Conservation (phyloP, 202 grass and related monocot species). For the Bolboschoenoplectus hybrid region DNA sequence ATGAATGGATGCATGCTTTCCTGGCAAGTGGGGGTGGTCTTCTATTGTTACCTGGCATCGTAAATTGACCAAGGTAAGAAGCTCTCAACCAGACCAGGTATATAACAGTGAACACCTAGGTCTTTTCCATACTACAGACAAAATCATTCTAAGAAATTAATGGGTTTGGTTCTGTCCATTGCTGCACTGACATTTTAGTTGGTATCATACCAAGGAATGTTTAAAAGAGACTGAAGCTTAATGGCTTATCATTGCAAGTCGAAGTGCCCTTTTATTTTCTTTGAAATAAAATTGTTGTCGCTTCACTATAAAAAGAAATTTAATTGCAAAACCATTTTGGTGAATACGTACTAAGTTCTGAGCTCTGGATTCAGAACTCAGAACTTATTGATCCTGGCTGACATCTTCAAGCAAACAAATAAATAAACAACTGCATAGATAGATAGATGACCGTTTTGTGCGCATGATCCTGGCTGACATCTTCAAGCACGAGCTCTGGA, state of each 20-base stretch:
- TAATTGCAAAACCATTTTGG: neutral
- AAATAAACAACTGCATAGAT: slow-evolving; percentile 27
- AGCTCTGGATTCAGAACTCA: no score
- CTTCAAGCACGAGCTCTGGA: slow-evolving; percentile 90
- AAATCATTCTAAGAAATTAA: neutral
- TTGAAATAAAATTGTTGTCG: neutral
- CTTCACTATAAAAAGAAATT: neutral
- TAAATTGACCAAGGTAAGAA: slow-evolving; percentile 20
- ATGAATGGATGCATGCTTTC: slow-evolving; percentile 91
- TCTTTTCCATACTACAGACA: neutral
- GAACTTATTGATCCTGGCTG: no score
- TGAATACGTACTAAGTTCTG: neutral
- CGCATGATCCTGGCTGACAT: slow-evolving; percentile 98
- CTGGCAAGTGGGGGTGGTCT: slow-evolving; percentile 87
- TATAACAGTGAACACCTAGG: neutral
- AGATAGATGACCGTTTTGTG: slow-evolving; percentile 70
- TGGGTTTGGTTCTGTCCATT: neutral
- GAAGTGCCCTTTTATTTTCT: neutral
- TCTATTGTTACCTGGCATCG: slow-evolving; percentile 89
- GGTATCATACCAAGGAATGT: neutral
- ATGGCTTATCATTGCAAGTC: neutral
- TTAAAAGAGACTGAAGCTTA: neutral
- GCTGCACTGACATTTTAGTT: slow-evolving; percentile 8
- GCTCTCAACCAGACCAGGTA: slow-evolving; percentile 13
- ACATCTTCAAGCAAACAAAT: neutral